phyloP scores from a whole-genome alignment of 2,329 filamentous ascomycete species.

The Diplodia intermedia region DNA sequence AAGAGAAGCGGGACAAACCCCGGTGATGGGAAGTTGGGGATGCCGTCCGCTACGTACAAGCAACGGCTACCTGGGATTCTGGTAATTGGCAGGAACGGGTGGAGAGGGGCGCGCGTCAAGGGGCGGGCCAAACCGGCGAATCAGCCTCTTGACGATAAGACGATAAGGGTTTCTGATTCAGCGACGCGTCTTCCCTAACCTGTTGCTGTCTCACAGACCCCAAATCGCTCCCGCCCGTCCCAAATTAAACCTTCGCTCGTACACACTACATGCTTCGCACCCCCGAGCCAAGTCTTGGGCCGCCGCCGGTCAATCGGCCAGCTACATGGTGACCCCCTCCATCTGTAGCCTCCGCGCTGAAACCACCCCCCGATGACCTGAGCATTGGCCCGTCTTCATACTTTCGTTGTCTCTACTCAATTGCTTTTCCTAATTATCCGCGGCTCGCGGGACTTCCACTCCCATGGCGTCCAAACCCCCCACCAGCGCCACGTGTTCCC shows the following conservation, averaged over 20 bases:
- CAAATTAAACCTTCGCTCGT: constrained; percentile 5
- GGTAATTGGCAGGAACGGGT: neutral
- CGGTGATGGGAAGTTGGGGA: too few species aligned
- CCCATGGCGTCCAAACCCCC: constrained; percentile 10
- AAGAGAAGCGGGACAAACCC: too few species aligned
- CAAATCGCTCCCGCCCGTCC: neutral
- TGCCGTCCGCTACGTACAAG: neutral
- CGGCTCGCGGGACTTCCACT: too few species aligned
- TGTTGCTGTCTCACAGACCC: constrained; percentile 17
- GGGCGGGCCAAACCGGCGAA: neutral
- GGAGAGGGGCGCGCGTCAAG: constrained; percentile 16
- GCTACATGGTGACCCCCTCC: neutral
- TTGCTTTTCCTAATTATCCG: neutral
- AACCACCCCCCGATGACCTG: neutral
- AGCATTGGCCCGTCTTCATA: neutral
- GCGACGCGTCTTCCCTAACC: constrained; percentile 9
- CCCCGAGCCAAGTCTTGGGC: neutral
- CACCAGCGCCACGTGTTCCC: neutral
- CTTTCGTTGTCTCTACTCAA: neutral
- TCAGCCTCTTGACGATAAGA: constrained; percentile 3
- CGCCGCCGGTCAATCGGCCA: neutral
- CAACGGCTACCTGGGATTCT: neutral
- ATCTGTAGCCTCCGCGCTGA: neutral
- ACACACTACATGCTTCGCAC: constrained; percentile 1
- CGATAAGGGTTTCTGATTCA: neutral